These are phyloP conservation scores for carrot (Daucus carota) DNA, from an alignment of 129 eudicot genomes.

Conservation along the genomic window DNA sequence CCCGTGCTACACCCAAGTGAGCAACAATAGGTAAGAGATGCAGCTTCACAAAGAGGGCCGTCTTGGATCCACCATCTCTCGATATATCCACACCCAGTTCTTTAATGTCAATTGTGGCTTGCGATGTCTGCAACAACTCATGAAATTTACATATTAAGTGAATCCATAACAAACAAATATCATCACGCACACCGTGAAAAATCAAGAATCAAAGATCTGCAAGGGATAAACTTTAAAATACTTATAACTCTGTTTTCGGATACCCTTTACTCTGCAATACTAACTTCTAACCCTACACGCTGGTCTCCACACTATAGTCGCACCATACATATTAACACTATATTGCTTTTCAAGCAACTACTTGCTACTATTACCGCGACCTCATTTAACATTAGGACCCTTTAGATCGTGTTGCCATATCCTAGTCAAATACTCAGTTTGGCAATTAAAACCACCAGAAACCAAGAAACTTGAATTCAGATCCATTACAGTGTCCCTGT, in stretches of 20 bases:
- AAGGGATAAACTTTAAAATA: too few species aligned
- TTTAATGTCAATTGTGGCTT: slow-evolving; percentile 72
- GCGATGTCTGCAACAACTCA: slow-evolving; percentile 60
- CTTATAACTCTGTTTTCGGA: too few species aligned
- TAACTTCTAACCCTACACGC: too few species aligned
- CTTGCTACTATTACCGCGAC: neutral
- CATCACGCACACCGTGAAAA: neutral
- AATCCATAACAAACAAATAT: neutral
- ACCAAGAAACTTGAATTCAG: neutral
- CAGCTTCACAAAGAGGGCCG: slow-evolving; percentile 63
- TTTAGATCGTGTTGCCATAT: neutral
- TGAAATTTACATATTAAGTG: slow-evolving; percentile 16
- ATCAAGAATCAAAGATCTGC: neutral
- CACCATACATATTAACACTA: neutral
- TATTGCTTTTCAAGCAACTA: neutral
- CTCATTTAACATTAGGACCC: neutral
- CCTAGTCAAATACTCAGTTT: neutral
- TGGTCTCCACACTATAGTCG: too few species aligned
- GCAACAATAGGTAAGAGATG: slow-evolving; percentile 66
- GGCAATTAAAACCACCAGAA: neutral
- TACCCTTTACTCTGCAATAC: too few species aligned
- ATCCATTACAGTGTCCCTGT: neutral
- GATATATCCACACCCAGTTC: slow-evolving; percentile 80
- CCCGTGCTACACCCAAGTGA: slow-evolving; percentile 50
- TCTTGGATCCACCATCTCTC: slow-evolving; percentile 71